Percentiles rank a stretch among this genome's conserved stretches.
Conservation (phyloP, 2,329 filamentous ascomycete genomes). For the Chaetomiaceae sp. region DNA sequence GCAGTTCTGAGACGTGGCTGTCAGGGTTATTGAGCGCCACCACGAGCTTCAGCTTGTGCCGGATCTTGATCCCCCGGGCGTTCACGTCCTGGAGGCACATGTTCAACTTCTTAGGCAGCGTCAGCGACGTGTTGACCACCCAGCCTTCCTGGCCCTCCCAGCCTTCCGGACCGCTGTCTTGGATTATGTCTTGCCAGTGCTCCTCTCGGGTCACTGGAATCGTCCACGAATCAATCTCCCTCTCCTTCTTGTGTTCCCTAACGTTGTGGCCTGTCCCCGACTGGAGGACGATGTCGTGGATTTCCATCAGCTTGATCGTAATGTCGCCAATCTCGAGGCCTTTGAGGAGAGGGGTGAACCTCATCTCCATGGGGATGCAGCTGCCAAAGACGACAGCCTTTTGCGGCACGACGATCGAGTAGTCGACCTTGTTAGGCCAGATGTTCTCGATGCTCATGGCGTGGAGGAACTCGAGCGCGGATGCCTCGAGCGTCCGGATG, state of each 20-base stretch:
- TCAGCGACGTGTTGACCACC: conserved; percentile 55
- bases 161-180: conserved; percentile 64
- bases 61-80: conserved; percentile 81
- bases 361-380: conserved; percentile 76
- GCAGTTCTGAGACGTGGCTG: conserved; percentile 88
- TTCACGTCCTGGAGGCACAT: conserved; percentile 88
- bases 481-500: conserved; percentile 70
- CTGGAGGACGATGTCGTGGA: conserved; percentile 60
- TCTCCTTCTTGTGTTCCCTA: conserved; percentile 58
- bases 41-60: conserved; percentile 88
- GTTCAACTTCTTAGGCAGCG: conserved; percentile 75
- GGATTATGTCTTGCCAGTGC: conserved; percentile 65
- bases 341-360: conserved; percentile 83
- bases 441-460: conserved; percentile 95
- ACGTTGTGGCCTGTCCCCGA: conserved; percentile 42
- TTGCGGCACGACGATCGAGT: conserved; percentile 86
- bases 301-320: conserved; percentile 73
- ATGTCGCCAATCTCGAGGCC: conserved; percentile 82
- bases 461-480: conserved; percentile 72
- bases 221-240: conserved; percentile 58
- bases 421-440: conserved; percentile 97
- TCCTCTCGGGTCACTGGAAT: conserved; percentile 52
- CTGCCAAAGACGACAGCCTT: conserved; percentile 94
- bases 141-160: conserved; percentile 58
- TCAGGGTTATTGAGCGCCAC: conserved; percentile 92